Evolutionary conservation across 2,329 filamentous ascomycete species (phyloP), one percentile per base, ranked within the genome.

Genomic region (Metarhizium sp.): DNA sequence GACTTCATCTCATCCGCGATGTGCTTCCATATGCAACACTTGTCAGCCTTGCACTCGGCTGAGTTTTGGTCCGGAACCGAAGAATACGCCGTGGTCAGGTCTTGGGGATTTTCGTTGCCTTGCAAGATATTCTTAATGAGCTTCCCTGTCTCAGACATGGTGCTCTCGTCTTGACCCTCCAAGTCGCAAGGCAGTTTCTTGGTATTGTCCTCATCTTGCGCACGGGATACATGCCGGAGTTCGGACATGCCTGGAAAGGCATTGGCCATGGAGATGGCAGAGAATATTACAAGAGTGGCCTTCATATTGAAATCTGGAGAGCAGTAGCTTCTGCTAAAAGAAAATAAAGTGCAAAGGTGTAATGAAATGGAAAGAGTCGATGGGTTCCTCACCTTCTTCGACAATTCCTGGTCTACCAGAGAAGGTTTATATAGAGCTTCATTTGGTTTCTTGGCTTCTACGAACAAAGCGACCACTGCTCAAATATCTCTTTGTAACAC

Each of bases 21-120:
- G 59, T 71, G 64, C 55, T 69, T 69, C 71, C 71, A 75, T 50
- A 73, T 65, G 58, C 72, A 74, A 63, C 72, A 75, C 1, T 69
- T 68, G 55, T 74, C 71, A 25, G 61, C 53, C 20, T 57, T 59
- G 55, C 70, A 72, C 1, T 20, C 50, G 14, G 36, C 30, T 4
- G 56, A 55, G 43, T 57, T 46, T 14, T 16, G 43, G 42, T 8
- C 38, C 46, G 58, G 58, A 1, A 55, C 43, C 0, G 34, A n/a
- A 29, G 36, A 7, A 32, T 56, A 56, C 0, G 18, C 10, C 25
- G 42, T 18, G 5, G 30, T 45, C 34, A n/a, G 18, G 14, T 52
- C 52, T 38, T 55, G 29, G 2, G 51, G 25, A 4, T 53, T 30
- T 25, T 30, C 55, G 4, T 59, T 62, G 18, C 63, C 62, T 11